These are phyloP conservation scores for Neodidymelliopsis sp. DNA, from an alignment of 2,329 filamentous ascomycete species.

Conservation along the genomic window DNA sequence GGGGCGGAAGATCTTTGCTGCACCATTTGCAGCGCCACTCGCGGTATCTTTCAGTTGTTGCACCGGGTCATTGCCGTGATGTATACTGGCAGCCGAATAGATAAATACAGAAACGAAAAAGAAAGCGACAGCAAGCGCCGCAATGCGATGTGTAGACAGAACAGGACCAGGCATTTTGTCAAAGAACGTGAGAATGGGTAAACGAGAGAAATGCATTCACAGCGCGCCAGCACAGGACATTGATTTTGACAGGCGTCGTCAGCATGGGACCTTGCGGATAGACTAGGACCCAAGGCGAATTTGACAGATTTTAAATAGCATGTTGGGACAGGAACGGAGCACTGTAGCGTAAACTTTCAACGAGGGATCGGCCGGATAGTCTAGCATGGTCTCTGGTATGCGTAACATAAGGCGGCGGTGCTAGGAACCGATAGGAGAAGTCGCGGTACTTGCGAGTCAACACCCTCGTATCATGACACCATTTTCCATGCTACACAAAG, in stretches of 20 bases:
- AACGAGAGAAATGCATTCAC: background rate
- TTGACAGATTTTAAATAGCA: background rate
- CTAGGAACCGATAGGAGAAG: background rate
- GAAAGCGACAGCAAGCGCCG: conserved; percentile 5
- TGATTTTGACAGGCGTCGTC: background rate
- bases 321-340: background rate
- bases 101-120: conserved; percentile 21
- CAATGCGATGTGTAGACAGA: conserved; percentile 7
- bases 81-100: conserved; percentile 19
- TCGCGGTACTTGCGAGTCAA: background rate
- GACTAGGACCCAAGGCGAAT: background rate
- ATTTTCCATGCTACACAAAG: too few species aligned
- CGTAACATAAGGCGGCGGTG: background rate
- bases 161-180: conserved; percentile 5
- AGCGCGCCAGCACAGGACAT: background rate
- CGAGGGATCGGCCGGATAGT: background rate
- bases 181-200: background rate
- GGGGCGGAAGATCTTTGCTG: conserved; percentile 18
- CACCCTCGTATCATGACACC: background rate
- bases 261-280: conserved; percentile 6
- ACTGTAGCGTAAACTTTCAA: background rate
- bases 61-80: conserved; percentile 14
- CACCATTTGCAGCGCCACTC: conserved; percentile 16
- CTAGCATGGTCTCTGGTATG: background rate
- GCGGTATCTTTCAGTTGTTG: conserved; percentile 23